Evolutionary conservation across 768 basidiomycete genomes (phyloP), one percentile per base, ranked within the genome.

Genomic region (Cystobasidiopsis lactophilus): DNA sequence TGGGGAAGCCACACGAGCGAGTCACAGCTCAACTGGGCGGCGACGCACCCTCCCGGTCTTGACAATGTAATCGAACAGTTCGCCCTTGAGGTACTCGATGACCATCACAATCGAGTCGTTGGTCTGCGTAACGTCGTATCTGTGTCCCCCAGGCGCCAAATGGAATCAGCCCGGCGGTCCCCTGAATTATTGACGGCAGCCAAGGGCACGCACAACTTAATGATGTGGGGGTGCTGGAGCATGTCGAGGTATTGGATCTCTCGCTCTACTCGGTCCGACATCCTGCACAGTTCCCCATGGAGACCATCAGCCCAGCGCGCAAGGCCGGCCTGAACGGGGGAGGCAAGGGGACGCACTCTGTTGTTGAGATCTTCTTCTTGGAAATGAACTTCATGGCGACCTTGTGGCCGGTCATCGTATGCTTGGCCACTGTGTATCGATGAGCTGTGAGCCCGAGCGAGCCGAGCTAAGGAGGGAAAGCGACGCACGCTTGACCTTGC

Each of bases 341-440:
- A 27, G 23, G 24, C 21, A 10, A 14, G 5, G 9, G 3, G 19
- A 40, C 56, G 21, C 21, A 58, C 60, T 84, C 84, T 58, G 84
- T 82, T 60, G 79, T 76, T 60, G 81, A 78, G 52, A 96, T 96
- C 59, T 83, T 85, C 31, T 83, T 82, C 66, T 93, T 86, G 52
- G 84, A 85, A 56, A 96, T 85, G 64, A 81, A 86, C 71, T 98
- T 96, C 82, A 98, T 85, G 11, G 93, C 91, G 50, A 98, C 91
- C 62, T 78, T 78, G 63, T 93, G 85, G 2, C 89, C 85, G 1
- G 93, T 96, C 62, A 95, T 75, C 52, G 81, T 82, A 68, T 98
- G 91, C 11, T 76, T 77, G 39, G 88, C 91, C 76, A 89, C 89
- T 96, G 57, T 18, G 21, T 35, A 14, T 16, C n/a, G 18, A n/a